A percentile compares a stretch with the other conserved stretches of the same genome.
Evolutionary conservation across 2,329 filamentous ascomycete genomes (phyloP).

Genomic region (Domatiomyces globalis): DNA sequence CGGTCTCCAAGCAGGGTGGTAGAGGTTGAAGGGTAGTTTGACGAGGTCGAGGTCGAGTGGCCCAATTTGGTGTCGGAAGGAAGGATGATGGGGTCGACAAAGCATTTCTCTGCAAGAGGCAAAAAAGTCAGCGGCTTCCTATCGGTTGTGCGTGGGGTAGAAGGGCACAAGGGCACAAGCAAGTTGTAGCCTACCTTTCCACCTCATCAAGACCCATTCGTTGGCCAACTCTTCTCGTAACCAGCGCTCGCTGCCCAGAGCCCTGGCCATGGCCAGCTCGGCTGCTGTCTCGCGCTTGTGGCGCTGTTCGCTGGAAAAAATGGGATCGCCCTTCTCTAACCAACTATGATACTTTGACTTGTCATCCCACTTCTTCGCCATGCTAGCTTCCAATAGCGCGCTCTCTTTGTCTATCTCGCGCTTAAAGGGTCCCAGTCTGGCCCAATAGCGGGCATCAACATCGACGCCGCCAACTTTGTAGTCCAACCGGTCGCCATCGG

Average conservation of each 20-base stretch:
- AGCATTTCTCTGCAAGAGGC: constrained; percentile 28
- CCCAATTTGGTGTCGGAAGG: background rate
- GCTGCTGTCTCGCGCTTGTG: constrained; percentile 8
- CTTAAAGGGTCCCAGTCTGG: constrained; percentile 34
- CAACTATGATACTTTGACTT: constrained; percentile 1
- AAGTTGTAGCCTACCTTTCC: constrained; percentile 24
- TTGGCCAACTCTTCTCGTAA: constrained; percentile 19
- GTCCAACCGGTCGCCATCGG: constrained; percentile 15
- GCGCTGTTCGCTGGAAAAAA: constrained; percentile 3
- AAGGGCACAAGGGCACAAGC: too few relatives aligned
- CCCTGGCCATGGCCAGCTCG: constrained; percentile 12
- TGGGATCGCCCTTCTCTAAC: background rate
- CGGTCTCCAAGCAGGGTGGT: background rate
- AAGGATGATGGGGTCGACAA: constrained; percentile 21
- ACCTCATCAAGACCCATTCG: constrained; percentile 38
- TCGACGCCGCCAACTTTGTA: constrained; percentile 29
- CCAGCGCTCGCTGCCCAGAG: constrained; percentile 14
- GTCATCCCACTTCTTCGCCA: background rate
- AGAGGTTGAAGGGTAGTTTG: constrained; percentile 1
- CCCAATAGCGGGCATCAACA: constrained; percentile 36
- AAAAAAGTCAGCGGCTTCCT: background rate
- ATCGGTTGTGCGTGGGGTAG: too few relatives aligned
- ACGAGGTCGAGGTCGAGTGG: background rate
- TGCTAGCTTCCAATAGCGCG: background rate
- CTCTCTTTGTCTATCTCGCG: constrained; percentile 30